Conservation (phyloP, 2,329 filamentous ascomycete species). For the Trichothecium roseum region DNA sequence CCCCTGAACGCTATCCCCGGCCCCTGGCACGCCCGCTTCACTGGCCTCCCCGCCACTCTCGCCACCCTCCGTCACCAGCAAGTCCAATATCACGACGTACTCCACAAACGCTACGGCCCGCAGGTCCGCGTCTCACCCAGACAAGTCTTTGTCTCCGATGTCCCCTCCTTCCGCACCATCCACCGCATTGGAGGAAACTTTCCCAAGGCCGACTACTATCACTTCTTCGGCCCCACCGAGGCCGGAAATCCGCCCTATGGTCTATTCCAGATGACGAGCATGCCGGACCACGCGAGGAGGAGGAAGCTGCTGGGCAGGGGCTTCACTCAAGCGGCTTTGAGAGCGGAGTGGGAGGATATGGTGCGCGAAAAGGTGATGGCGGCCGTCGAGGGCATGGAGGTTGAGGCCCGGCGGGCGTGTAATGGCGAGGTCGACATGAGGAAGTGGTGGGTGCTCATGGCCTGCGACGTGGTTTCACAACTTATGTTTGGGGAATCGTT, state of each 20-base stretch:
- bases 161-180: conserved; percentile 18
- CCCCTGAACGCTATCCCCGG: no score
- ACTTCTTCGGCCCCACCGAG: conserved; percentile 8
- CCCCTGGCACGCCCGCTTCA: no score
- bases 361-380: no score
- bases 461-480: conserved; percentile 42
- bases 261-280: conserved; percentile 34
- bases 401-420: conserved; percentile 26
- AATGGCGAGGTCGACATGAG: conserved; percentile 33
- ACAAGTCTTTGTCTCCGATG: conserved; percentile 12
- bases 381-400: conserved; percentile 29
- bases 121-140: conserved; percentile 17
- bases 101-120: no score
- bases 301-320: conserved; percentile 29
- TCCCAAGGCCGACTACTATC: conserved; percentile 14
- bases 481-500: conserved; percentile 47
- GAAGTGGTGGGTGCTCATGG: conserved; percentile 44
- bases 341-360: no score
- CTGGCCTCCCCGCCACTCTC: no score
- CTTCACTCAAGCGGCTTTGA: conserved; percentile 22
- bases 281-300: conserved; percentile 22
- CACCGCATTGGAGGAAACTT: conserved; percentile 15
- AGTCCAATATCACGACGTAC: no score
- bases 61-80: no score
- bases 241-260: no score